Base-by-base conservation (phyloP, 176 grass and related monocot species). In the Zoysia pacifica region DNA sequence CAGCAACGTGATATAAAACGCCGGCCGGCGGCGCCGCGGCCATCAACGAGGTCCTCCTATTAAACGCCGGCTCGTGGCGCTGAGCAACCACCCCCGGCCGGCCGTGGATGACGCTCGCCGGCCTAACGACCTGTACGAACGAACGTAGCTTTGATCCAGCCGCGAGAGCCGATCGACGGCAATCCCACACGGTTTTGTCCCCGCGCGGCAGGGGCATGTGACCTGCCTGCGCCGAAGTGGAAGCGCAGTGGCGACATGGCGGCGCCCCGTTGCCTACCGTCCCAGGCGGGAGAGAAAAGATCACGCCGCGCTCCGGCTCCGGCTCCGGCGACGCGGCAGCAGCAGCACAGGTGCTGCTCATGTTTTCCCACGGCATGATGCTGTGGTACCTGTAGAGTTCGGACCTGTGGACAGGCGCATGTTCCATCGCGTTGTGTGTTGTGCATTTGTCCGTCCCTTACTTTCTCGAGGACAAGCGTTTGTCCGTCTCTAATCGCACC, bases 131-230 rank as follows among this genome's bases (percentile, higher is more conserved):
- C 66, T 48, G 47, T 53, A 50, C 7, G 2, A 28, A 4, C 4
- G 28, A 28, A 9, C 11, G 48, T 3, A 12, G 5, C 7, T 18
- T 44, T n/a, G 73, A 43, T n/a, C 3, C 6, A 62, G n/a, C 28
- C 73, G 42, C 5, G 11, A 8, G 35, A 28, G 28, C 28, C 28
- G 28, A 28, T 5, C 6, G 51, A 73, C 52, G 54, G 10, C 36
- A 56, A 12, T 68, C 36, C n/a, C 58, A 48, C 41, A 28, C 12
- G 67, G 36, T 20, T 19, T 72, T 35, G 15, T 71, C 79, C 58
- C 73, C 67, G 43, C 18, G 75, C 28, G 10, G 49, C 9, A 76
- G 28, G 60, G 47, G 42, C 87, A 76, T 58, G 54, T 84, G 81
- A 69, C 45, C 46, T 84, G 69, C 75, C 75, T 52, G 46, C 50